Evolutionary conservation across 1,139 yeast species (phyloP), one percentile per base, ranked within the genome.

Genomic region (Sugiyamaella castrensis): DNA sequence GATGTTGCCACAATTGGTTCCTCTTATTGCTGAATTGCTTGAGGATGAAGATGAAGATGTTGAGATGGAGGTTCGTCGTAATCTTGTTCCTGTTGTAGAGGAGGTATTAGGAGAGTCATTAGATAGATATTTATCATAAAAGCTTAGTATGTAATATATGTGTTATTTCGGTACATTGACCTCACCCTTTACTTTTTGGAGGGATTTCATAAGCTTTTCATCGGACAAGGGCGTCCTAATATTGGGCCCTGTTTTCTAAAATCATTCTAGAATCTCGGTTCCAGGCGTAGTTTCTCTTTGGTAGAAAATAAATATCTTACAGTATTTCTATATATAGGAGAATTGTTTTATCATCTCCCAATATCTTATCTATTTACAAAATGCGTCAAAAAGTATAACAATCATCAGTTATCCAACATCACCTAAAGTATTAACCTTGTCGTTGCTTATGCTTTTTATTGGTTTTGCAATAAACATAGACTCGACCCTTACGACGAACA

Each of bases 381-480:
- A 31, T 11, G 38, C 2, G 26, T 11, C 4, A n/a, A n/a, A 28
- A 11, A n/a, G n/a, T n/a, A 10, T 12, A 9, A 15, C 32, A 8
- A 8, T 37, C 29, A 16, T 40, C 6, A n/a, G 4, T 13, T 2
- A 13, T n/a, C n/a, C n/a, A n/a, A n/a, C n/a, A 31, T 31, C 34
- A 31, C 6, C 5, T 35, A 7, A 35, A 13, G 10, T n/a, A 33
- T 68, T 69, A 91, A 57, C 96, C 96, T 71, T 91, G 98, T 71
- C 97, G 87, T 70, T 92, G 98, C 72, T 92, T 92, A 71, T 92
- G 98, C 70, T 88, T 88, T 55, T 91, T 89, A 68, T 89, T 88
- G 41, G 92, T 75, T 68, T 91, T 91, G 74, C 98, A 92, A 67
- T 87, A 85, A 36, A 91, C 96, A 59, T 87, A 89, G 24, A 89